Percentiles rank a stretch among this genome's conserved stretches.
Conservation (phyloP, 208 protist genomes). For the Leishmania major region DNA sequence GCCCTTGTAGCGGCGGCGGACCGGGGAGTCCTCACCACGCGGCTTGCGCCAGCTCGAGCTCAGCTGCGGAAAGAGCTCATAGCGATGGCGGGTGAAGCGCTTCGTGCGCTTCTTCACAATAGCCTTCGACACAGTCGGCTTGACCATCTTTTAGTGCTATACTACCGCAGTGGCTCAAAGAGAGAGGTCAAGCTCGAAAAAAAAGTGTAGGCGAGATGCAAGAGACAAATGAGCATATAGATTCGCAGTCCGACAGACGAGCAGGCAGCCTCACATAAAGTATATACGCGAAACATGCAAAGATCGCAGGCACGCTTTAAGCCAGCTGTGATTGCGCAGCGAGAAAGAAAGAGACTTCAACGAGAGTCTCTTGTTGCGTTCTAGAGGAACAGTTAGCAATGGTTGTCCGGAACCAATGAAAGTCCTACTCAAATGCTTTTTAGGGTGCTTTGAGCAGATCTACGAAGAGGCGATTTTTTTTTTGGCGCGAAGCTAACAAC, state of each 20-base stretch:
- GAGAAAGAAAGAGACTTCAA: neutral
- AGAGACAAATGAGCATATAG: neutral
- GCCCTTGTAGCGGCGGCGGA: conserved; percentile 98
- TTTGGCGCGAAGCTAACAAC: no score
- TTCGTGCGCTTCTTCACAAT: conserved; percentile 98
- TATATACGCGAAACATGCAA: neutral
- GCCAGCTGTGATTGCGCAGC: no score
- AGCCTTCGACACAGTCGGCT: conserved; percentile 88
- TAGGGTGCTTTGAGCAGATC: neutral
- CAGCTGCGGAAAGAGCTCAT: conserved; percentile 94
- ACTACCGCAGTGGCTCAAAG: neutral
- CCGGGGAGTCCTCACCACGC: conserved; percentile 98
- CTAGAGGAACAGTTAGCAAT: neutral
- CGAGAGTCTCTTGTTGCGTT: no score
- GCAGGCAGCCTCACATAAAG: neutral
- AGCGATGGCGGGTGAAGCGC: conserved; percentile 96
- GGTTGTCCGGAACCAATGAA: neutral
- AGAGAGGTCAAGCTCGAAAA: neutral
- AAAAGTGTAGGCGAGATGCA: conserved; percentile 1
- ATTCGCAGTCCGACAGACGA: neutral
- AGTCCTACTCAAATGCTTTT: neutral
- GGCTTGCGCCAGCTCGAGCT: conserved; percentile 97
- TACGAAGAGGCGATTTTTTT: neutral
- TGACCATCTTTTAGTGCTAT: conserved; percentile 87
- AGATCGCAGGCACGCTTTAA: neutral